Conservation (phyloP, 768 basidiomycete genomes). For the Serpula lacrymans region DNA sequence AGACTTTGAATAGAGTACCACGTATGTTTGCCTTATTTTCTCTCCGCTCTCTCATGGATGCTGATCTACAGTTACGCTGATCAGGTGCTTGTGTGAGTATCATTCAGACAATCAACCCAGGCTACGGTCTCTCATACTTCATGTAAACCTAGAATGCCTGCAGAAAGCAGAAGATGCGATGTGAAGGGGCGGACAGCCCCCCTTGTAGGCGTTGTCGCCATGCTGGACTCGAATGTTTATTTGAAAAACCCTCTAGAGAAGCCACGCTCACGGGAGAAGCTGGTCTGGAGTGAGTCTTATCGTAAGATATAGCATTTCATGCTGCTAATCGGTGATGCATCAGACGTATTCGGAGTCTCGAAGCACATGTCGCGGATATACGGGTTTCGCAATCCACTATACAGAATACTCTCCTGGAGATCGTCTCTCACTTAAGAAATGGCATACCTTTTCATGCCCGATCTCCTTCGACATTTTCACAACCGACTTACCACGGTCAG, state of each 20-base stretch:
- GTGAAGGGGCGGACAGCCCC: slow-evolving; percentile 93
- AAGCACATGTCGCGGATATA: slow-evolving; percentile 82
- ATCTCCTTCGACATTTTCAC: slow-evolving; percentile 58
- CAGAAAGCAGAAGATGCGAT: slow-evolving; percentile 96
- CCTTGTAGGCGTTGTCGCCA: slow-evolving; percentile 94
- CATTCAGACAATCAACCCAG: background rate
- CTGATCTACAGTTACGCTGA: slow-evolving; percentile 11
- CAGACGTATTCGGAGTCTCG: slow-evolving; percentile 89
- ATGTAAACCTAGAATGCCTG: slow-evolving; percentile 86
- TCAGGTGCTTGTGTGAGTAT: slow-evolving; percentile 77
- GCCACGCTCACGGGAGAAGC: slow-evolving; percentile 87
- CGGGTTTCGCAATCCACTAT: slow-evolving; percentile 70
- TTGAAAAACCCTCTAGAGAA: slow-evolving; percentile 90
- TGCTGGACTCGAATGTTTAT: slow-evolving; percentile 86
- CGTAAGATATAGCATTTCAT: slow-evolving; percentile 1
- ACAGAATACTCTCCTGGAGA: slow-evolving; percentile 74
- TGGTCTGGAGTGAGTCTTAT: slow-evolving; percentile 70
- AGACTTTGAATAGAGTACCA: slow-evolving; percentile 83
- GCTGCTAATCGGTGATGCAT: slow-evolving; percentile 13
- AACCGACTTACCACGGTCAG: slow-evolving; percentile 49
- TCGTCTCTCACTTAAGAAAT: slow-evolving; percentile 73
- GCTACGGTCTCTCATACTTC: slow-evolving; percentile 1
- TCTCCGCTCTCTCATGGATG: slow-evolving; percentile 12
- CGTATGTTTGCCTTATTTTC: slow-evolving; percentile 49
- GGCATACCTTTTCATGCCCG: slow-evolving; percentile 44